Base-by-base conservation (phyloP, 345 rosid species). In the Cardamine chenopodiifolia region DNA sequence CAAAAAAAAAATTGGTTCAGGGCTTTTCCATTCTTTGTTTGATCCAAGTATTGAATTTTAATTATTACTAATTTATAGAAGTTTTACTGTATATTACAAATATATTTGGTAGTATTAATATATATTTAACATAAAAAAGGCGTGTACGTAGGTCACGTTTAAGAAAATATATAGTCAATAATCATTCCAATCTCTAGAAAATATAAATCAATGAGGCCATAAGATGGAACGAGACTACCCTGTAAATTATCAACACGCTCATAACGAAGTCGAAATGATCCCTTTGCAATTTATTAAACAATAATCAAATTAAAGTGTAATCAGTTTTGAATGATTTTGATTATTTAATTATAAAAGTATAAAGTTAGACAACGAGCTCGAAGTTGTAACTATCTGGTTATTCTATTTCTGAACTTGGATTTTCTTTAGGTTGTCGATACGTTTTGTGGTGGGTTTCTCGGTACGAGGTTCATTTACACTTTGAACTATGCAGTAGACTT, bases 401-500 rank as follows among this genome's bases (percentile, higher is more conserved):
- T 74, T 67, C 18, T 37, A 57, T 49, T n/a, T 75, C 62, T 68
- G 15, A 31, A 20, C 44, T 47, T 48, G 4, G 37, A 52, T 50
- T 68, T 68, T 75, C n/a, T 75, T 52, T 22, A 31, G 18, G 49
- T 62, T 53, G 74, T 57, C 29, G 79, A 68, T 70, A 70, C 62
- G 71, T 65, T 55, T 62, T 47, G 66, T 70, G 47, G 76, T 63
- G 52, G 80, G 66, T 76, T 76, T 70, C 75, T 76, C 53, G 66
- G 76, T 76, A 76, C 80, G 80, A 76, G 71, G 80, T 63, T 76
- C 75, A 47, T 40, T 29, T 68, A 42, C 57, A 37, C 50, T 74
- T 52, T 40, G 32, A 49, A 52, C 44, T 58, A 58, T 39, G 10
- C 62, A 50, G 7, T 22, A 26, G 17, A 59, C 14, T 58, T 58